Evolutionary conservation across 2,329 filamentous ascomycete species (phyloP).

Genomic region (Ophiocordyceps camponoti-leonardi): DNA sequence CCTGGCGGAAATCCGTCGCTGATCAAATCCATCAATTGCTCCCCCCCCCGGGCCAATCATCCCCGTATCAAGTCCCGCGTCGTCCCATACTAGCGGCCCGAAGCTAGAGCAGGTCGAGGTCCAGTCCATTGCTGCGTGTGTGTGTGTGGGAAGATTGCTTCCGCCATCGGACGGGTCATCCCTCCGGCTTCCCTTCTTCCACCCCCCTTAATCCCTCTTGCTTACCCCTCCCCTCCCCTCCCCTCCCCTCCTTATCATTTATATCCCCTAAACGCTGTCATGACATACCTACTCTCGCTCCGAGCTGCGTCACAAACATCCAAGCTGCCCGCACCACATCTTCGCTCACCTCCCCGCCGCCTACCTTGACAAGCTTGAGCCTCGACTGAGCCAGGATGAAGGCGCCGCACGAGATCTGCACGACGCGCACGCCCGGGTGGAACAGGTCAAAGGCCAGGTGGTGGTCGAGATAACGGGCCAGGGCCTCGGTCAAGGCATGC

Average conservation of each 20-base stretch:
- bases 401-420: slow-evolving; percentile 35
- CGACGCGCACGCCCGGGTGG: slow-evolving; percentile 34
- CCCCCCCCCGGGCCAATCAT: background rate
- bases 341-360: slow-evolving; percentile 12
- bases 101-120: too few species aligned
- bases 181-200: too few species aligned
- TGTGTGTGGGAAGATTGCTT: too few species aligned
- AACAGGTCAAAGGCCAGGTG: slow-evolving; percentile 38
- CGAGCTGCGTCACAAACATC: slow-evolving; percentile 19
- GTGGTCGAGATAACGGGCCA: slow-evolving; percentile 30
- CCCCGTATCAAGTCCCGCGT: background rate
- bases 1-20: too few species aligned
- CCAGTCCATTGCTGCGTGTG: too few species aligned
- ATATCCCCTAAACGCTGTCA: background rate
- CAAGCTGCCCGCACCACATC: slow-evolving; percentile 17
- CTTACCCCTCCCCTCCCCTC: too few species aligned
- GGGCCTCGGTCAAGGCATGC: slow-evolving; percentile 29
- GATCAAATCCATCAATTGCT: too few species aligned
- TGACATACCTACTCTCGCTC: slow-evolving; percentile 15
- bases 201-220: too few species aligned
- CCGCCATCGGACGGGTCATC: too few species aligned
- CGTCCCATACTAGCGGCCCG: too few species aligned
- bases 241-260: background rate
- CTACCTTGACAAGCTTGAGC: slow-evolving; percentile 27
- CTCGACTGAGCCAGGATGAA: slow-evolving; percentile 36